Conservation (phyloP, 345 rosid genomes). For the Pistacia vera region DNA sequence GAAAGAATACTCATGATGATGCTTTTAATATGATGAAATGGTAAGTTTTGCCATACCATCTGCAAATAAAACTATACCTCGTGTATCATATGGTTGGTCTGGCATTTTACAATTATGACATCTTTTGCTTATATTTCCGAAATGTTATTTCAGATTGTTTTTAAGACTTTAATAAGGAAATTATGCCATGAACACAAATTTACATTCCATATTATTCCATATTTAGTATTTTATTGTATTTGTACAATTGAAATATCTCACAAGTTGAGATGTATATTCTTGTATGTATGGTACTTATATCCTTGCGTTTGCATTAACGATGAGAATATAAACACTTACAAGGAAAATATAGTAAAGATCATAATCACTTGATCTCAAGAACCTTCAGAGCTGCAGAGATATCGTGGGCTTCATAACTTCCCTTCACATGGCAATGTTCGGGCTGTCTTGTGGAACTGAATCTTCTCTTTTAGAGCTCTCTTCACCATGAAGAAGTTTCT, state of each 20-base stretch:
- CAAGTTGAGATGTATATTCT: conserved; percentile 14
- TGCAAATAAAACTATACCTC: too few relatives aligned
- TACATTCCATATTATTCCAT: background rate
- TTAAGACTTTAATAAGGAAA: background rate
- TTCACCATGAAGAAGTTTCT: conserved; percentile 55
- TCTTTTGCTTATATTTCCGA: background rate
- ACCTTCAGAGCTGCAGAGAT: conserved; percentile 51
- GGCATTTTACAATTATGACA: background rate
- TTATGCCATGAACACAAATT: background rate
- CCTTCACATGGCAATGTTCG: conserved; percentile 44
- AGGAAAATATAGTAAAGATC: conserved; percentile 13
- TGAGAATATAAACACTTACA: conserved; percentile 15
- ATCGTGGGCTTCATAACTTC: conserved; percentile 42
- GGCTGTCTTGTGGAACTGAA: conserved; percentile 44
- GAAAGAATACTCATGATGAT: too few relatives aligned
- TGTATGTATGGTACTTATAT: conserved; percentile 15
- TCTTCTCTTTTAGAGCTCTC: conserved; percentile 68
- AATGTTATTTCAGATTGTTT: background rate
- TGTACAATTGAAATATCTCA: conserved; percentile 8
- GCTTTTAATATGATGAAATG: too few relatives aligned
- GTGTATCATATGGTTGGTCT: too few relatives aligned
- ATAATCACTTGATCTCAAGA: conserved; percentile 47
- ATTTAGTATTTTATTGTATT: background rate
- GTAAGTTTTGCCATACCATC: too few relatives aligned
- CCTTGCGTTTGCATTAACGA: conserved; percentile 14